These are phyloP conservation scores for Pilatotrama ljubarskyi DNA, from an alignment of 768 basidiomycete genomes.

Conservation along the genomic window DNA sequence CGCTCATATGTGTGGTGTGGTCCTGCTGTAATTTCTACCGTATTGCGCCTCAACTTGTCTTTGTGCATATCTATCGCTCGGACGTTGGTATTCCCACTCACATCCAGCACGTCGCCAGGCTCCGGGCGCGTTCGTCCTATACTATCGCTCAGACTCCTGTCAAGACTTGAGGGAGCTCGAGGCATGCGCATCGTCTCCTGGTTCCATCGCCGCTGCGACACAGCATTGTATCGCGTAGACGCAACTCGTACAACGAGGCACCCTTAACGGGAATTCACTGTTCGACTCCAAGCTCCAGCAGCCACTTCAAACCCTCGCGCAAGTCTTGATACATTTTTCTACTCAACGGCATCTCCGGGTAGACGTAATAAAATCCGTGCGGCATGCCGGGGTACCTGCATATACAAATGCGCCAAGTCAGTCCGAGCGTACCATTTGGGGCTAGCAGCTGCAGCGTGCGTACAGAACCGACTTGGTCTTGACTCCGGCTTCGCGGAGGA, in stretches of 20 bases:
- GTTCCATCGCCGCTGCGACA: no score
- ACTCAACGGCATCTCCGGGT: slow-evolving; percentile 11
- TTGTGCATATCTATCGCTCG: neutral
- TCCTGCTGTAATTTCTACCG: neutral
- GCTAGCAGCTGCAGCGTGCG: slow-evolving; percentile 9
- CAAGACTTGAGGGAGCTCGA: no score
- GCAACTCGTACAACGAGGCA: no score
- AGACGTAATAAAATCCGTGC: slow-evolving; percentile 22
- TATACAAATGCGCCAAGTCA: neutral
- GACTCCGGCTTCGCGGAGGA: slow-evolving; percentile 26
- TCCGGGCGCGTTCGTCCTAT: no score
- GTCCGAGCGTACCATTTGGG: slow-evolving; percentile 25
- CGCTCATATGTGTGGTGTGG: neutral
- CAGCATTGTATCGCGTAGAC: no score
- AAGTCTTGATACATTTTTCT: slow-evolving; percentile 23
- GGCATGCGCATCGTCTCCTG: no score
- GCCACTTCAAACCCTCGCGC: slow-evolving; percentile 25
- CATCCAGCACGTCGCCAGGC: no score
- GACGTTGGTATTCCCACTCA: neutral
- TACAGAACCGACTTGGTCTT: slow-evolving; percentile 25
- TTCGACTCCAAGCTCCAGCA: slow-evolving; percentile 10
- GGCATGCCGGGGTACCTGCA: slow-evolving; percentile 29
- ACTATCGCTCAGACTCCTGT: no score
- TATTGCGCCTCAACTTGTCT: neutral
- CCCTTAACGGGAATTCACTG: neutral